Base-by-base conservation (phyloP, 2,329 filamentous ascomycete genomes). In the Nakataea oryzae region DNA sequence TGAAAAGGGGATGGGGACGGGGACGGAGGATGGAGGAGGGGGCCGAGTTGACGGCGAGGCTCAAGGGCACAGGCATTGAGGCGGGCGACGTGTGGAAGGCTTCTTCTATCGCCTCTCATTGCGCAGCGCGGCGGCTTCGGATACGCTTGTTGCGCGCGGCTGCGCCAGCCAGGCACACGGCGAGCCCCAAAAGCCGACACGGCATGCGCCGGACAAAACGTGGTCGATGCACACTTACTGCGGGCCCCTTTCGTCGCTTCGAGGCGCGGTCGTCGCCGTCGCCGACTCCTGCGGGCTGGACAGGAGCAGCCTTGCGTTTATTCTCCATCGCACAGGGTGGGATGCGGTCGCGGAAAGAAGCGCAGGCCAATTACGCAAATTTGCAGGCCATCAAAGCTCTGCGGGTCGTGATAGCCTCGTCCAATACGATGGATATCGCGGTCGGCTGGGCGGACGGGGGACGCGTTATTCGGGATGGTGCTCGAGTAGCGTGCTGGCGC, bases 241-340 rank as follows among this genome's bases (percentile, higher is more conserved):
- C 80, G 70, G 75, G 76, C 68, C 74, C 75, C 70, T 77, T 85
- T 72, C 80, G 80, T 68, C 82, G 78, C 75, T 86, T 86, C 8
- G 78, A 74, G 62, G 78, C 78, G 69, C 82, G 80, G 67, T 85
- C 81, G 61, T 80, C 78, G 63, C 73, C 72, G 63, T 84, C 81
- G 58, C 74, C 73, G 60, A 71, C 65, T 62, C 75, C 75, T 63
- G 73, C 71, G 65, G 78, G 77, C 69, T 79, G 79, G 60, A 71
- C 70, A 67, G 72, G 70, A 65, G 72, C 72, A 50, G 80, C 79
- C 69, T 84, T 85, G 66, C 82, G 79, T 74, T 85, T 85, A 70
- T 75, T 76, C 66, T 85, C 82, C 82, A 85, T 85, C 58, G 65
- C 62, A 54, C 60, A 28, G 59, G 58, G 41, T 61, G 59, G 60